phyloP scores from a whole-genome alignment of 2,329 filamentous ascomycete genomes.

The Sphaerulina populicola region DNA sequence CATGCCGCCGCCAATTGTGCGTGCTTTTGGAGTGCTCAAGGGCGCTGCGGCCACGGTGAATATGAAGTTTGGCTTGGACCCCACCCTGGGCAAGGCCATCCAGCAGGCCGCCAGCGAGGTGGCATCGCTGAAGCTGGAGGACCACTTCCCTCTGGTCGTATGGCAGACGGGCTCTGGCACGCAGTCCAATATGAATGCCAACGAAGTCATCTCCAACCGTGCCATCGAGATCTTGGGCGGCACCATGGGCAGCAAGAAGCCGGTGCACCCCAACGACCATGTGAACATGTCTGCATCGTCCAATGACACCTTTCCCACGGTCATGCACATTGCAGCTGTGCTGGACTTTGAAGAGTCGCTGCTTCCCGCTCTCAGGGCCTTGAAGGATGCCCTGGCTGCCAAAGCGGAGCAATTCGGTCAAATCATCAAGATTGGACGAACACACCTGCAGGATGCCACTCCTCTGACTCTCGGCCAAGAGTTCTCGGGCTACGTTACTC shows the following conservation, averaged over 20 bases:
- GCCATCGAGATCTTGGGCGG: slow-evolving; percentile 96
- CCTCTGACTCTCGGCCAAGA: slow-evolving; percentile 92
- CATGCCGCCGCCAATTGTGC: slow-evolving; percentile 87
- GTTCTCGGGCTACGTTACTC: slow-evolving; percentile 93
- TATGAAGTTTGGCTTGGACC: slow-evolving; percentile 86
- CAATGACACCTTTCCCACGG: slow-evolving; percentile 98
- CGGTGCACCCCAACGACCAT: slow-evolving; percentile 98
- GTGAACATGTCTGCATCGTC: slow-evolving; percentile 99
- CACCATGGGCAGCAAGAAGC: slow-evolving; percentile 91
- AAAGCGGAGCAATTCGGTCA: slow-evolving; percentile 86
- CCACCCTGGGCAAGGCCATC: slow-evolving; percentile 82
- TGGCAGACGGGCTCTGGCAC: slow-evolving; percentile 99
- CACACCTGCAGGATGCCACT: slow-evolving; percentile 94
- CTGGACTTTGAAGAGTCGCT: slow-evolving; percentile 83
- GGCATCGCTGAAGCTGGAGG: slow-evolving; percentile 81
- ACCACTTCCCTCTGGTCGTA: slow-evolving; percentile 97
- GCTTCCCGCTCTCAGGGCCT: slow-evolving; percentile 69
- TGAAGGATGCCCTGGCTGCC: slow-evolving; percentile 73
- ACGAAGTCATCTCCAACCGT: slow-evolving; percentile 98
- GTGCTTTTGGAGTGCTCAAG: slow-evolving; percentile 94
- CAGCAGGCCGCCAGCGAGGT: slow-evolving; percentile 92
- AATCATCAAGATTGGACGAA: slow-evolving; percentile 98
- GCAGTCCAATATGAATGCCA: slow-evolving; percentile 99
- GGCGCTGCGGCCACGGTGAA: slow-evolving; percentile 93
- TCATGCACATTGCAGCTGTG: slow-evolving; percentile 98